Evolutionary conservation across 1,139 yeast species (phyloP).

Genomic region (Suhomyces guaymorum): DNA sequence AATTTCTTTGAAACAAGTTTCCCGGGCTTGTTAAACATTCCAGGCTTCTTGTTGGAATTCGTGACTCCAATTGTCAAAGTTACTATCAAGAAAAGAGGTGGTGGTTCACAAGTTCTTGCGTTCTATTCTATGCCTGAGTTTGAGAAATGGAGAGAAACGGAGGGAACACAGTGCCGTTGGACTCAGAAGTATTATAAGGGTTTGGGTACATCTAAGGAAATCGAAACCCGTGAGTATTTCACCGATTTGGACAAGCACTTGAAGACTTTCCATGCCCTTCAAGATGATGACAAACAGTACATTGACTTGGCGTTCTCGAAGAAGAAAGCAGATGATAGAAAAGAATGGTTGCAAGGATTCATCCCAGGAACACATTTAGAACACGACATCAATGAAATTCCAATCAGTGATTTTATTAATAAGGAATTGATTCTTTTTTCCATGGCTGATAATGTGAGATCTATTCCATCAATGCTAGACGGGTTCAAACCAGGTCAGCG

Average conservation of each 20-base stretch:
- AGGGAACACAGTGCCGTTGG: slow-evolving; percentile 78
- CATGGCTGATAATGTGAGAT: slow-evolving; percentile 94
- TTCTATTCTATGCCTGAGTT: slow-evolving; percentile 97
- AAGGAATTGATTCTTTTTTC: slow-evolving; percentile 93
- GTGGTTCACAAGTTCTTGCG: slow-evolving; percentile 55
- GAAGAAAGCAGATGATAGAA: slow-evolving; percentile 95
- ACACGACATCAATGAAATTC: slow-evolving; percentile 74
- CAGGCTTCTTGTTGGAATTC: slow-evolving; percentile 90
- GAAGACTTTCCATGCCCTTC: slow-evolving; percentile 80
- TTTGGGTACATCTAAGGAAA: slow-evolving; percentile 87
- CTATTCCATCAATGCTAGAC: slow-evolving; percentile 91
- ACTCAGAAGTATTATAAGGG: slow-evolving; percentile 96
- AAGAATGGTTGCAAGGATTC: slow-evolving; percentile 90
- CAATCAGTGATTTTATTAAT: slow-evolving; percentile 91
- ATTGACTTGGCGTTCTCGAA: slow-evolving; percentile 95
- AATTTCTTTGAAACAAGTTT: slow-evolving; percentile 92
- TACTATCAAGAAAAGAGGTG: slow-evolving; percentile 68
- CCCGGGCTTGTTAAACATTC: slow-evolving; percentile 88
- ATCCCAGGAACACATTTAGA: slow-evolving; percentile 93
- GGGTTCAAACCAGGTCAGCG: slow-evolving; percentile 98
- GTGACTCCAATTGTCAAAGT: slow-evolving; percentile 97
- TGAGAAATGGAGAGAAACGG: slow-evolving; percentile 88
- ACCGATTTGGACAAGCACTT: slow-evolving; percentile 82
- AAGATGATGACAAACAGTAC: slow-evolving; percentile 74
- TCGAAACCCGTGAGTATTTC: slow-evolving; percentile 88